Conservation (phyloP, 306 rosid species). For the Luffa acutangula region DNA sequence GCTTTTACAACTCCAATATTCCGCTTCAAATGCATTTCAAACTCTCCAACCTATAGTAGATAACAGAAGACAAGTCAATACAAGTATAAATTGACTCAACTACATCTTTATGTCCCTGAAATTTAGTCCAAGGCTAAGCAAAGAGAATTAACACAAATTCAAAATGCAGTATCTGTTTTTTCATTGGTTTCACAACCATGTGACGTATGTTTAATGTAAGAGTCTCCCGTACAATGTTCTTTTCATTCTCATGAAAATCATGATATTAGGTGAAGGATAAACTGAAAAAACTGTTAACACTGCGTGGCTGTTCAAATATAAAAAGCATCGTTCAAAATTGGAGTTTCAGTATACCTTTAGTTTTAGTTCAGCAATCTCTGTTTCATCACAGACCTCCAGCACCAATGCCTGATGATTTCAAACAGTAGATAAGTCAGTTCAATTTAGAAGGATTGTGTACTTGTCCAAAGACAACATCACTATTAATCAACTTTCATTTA, state of each 20-base stretch:
- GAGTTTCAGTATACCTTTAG: conserved; percentile 46
- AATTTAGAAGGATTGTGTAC: conserved; percentile 17
- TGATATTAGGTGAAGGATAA: neutral
- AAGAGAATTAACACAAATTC: neutral
- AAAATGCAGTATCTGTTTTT: neutral
- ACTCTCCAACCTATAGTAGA: conserved; percentile 73
- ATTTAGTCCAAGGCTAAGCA: neutral
- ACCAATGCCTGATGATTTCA: conserved; percentile 64
- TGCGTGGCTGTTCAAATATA: neutral
- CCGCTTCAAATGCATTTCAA: conserved; percentile 93
- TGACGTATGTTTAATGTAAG: neutral
- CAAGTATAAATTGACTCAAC: neutral
- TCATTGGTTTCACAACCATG: neutral
- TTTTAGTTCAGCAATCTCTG: conserved; percentile 92
- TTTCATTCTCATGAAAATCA: neutral
- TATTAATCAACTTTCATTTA: neutral
- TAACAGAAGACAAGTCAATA: conserved; percentile 8
- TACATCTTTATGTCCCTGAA: neutral
- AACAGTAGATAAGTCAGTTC: conserved; percentile 14
- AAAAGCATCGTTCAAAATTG: neutral
- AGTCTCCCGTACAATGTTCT: neutral
- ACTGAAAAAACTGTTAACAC: neutral
- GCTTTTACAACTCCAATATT: conserved; percentile 54
- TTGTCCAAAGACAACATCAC: neutral
- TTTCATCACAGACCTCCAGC: conserved; percentile 97